Evolutionary conservation across 176 grass and related monocot genomes (phyloP).

Genomic region (Microstegium vimineum): DNA sequence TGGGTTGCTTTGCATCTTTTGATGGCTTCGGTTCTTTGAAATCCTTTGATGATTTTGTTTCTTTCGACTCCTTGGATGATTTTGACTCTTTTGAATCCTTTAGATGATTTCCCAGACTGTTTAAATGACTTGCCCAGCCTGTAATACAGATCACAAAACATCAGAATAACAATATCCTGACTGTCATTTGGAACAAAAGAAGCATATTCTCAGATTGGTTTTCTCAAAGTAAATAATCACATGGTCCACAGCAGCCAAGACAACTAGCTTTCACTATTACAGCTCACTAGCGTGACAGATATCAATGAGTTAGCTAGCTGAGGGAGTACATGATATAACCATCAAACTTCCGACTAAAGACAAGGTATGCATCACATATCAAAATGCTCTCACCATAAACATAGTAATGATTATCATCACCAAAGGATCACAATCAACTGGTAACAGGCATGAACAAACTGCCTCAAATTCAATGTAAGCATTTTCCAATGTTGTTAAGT

Average conservation of each 20-base stretch:
- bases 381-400: neutral
- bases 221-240: neutral
- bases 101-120: constrained; percentile 31
- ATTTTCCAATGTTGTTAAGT: neutral
- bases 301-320: neutral
- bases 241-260: neutral
- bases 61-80: constrained; percentile 6
- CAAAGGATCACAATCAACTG: neutral
- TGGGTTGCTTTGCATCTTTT: constrained; percentile 26
- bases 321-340: neutral
- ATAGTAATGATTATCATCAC: neutral
- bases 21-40: constrained; percentile 23
- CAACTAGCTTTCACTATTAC: neutral
- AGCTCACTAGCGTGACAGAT: neutral
- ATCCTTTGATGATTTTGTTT: constrained; percentile 32
- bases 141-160: neutral
- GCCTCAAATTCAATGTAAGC: neutral
- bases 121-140: constrained; percentile 43
- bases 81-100: constrained; percentile 13
- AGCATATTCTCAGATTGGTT: neutral
- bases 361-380: neutral
- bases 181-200: neutral
- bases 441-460: neutral
- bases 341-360: neutral
- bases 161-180: neutral